Evolutionary conservation across 1,139 yeast genomes (phyloP).

Genomic region (Sugiyamaella pinicola): DNA sequence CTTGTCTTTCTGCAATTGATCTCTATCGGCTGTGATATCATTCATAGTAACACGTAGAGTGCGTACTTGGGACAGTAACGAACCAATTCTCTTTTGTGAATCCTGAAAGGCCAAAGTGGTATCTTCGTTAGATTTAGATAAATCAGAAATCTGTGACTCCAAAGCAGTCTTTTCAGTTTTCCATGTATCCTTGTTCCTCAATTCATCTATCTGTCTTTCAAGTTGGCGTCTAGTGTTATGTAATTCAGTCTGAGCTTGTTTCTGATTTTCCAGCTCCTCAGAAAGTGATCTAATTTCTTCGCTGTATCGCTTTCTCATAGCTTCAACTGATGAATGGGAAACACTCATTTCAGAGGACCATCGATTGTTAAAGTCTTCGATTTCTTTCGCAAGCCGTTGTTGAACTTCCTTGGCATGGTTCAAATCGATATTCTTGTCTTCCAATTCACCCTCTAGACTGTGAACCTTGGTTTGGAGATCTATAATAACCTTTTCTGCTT

Average conservation of each 20-base stretch:
- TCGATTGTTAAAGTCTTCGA: constrained; percentile 41
- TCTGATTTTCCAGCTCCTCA: constrained; percentile 60
- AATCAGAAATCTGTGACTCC: constrained; percentile 55
- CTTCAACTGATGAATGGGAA: constrained; percentile 34
- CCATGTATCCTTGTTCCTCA: constrained; percentile 35
- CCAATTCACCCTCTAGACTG: constrained; percentile 58
- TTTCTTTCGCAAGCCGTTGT: constrained; percentile 51
- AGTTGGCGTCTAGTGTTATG: constrained; percentile 62
- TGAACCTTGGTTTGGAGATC: constrained; percentile 58
- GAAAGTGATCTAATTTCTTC: constrained; percentile 62
- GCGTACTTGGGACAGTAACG: constrained; percentile 41
- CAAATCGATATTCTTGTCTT: constrained; percentile 60
- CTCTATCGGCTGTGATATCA: constrained; percentile 44
- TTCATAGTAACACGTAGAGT: constrained; percentile 41
- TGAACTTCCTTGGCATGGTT: constrained; percentile 54
- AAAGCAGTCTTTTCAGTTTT: constrained; percentile 51
- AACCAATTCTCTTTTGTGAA: constrained; percentile 43
- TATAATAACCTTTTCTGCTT: constrained; percentile 59
- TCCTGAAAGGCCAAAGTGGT: constrained; percentile 44
- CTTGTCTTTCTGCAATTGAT: constrained; percentile 44
- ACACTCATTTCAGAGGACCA: constrained; percentile 34
- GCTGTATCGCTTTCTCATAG: constrained; percentile 48
- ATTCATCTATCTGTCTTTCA: constrained; percentile 30
- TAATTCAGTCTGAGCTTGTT: constrained; percentile 49
- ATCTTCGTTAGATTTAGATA: constrained; percentile 53